A percentile compares a stretch with the other conserved stretches of the same genome.
phyloP scores from a whole-genome alignment of 805 yeast species.

The Saccharomycopsis sp. region DNA sequence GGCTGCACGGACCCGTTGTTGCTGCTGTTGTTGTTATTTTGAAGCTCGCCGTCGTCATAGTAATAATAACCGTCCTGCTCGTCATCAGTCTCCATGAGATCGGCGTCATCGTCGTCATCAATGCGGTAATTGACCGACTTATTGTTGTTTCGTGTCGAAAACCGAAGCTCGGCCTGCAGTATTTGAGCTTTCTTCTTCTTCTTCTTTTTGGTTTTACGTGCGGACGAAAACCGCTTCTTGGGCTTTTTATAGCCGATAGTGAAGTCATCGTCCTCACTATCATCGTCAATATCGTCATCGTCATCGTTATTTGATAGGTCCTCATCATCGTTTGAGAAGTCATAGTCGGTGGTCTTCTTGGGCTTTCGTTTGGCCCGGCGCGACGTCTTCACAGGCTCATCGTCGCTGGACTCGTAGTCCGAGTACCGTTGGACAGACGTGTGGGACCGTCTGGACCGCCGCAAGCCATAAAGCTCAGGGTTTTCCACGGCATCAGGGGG shows the following conservation, averaged over 20 bases:
- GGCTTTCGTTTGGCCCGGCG: slow-evolving; percentile 8
- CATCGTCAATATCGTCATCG: slow-evolving; percentile 25
- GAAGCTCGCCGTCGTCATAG: slow-evolving; percentile 25
- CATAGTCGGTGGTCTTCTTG: slow-evolving; percentile 25
- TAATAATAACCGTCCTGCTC: slow-evolving; percentile 21
- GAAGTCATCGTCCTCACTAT: slow-evolving; percentile 29
- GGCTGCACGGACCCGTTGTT: slow-evolving; percentile 19
- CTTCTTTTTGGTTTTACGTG: slow-evolving; percentile 22
- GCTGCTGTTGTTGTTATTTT: slow-evolving; percentile 19
- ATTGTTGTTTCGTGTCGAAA: slow-evolving; percentile 64
- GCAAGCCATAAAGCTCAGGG: slow-evolving; percentile 78
- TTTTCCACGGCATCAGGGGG: slow-evolving; percentile 54
- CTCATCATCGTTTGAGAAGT: slow-evolving; percentile 31
- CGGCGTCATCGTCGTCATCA: slow-evolving; percentile 49
- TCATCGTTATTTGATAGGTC: slow-evolving; percentile 28
- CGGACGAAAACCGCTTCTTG: slow-evolving; percentile 36
- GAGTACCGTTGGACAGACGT: slow-evolving; percentile 23
- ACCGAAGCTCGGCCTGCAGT: slow-evolving; percentile 49
- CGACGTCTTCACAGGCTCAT: not conserved
- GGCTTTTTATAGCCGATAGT: slow-evolving; percentile 28
- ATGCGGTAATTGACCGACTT: slow-evolving; percentile 70
- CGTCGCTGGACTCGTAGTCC: slow-evolving; percentile 25
- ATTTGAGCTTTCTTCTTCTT: slow-evolving; percentile 23
- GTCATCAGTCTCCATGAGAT: slow-evolving; percentile 29
- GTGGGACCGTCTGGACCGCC: slow-evolving; percentile 67